Evolutionary conservation across 495 filamentous ascomycete species (phyloP), one percentile per base, ranked within the genome.

Genomic region (Aspergillus baeticus): DNA sequence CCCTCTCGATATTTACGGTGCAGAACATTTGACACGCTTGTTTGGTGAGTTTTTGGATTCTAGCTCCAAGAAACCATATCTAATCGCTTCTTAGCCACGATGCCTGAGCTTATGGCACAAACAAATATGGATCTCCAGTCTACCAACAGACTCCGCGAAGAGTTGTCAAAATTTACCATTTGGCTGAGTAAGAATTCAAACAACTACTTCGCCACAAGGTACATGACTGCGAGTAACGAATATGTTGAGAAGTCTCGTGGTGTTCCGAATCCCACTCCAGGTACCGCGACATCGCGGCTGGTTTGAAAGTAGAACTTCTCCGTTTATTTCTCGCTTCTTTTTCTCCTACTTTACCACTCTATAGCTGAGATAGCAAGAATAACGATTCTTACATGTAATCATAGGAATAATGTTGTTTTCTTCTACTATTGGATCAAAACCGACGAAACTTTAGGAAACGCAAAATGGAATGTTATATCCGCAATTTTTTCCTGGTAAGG

Each of bases 111-210:
- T 23, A 84, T 98, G 59, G 92, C 91, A 15, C 92, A 97, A 67
- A 98, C 94, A 29, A 96, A 96, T 70, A 96, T 98, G 94, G 94
- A 98, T 65, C 76, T 84, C 22, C 91, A 92, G 69, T 90, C 89
- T 8, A 89, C 94, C 46, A 88, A 85, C 58, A 87, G 90, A 35
- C 82, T 97, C 10, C 87, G 90, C 10, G 91, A 96, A 58, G 94
- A 98, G 62, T 77, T 98, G 15, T 77, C 81, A 36, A 90, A 88
- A 71, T 81, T 98, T 61, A 87, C 87, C 5, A 75, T 81, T 35
- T 98, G 90, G 88, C 74, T 98, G 55, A 81, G 84, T 20, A 86
- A 85, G 54, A 84, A 95, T 63, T 81, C 81, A 0, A 71, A 80
- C 37, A 79, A 80, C 23, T 96, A 91, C 71, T 96, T 98, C 66